These are phyloP conservation scores for Phragmites australis DNA, from an alignment of 176 grass and related monocot species.

Conservation along the genomic window DNA sequence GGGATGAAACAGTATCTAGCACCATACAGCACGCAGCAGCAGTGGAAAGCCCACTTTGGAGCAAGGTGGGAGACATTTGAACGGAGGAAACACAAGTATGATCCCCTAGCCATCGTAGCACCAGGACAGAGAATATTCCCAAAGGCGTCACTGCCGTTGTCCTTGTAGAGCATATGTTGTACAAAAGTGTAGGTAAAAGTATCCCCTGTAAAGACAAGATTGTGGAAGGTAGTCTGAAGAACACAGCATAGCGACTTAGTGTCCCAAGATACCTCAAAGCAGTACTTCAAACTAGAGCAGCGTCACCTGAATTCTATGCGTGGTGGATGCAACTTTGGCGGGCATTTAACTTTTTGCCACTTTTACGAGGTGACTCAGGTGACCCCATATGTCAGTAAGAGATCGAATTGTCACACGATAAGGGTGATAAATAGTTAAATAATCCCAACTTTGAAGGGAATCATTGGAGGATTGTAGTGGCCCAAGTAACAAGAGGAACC, in stretches of 20 bases:
- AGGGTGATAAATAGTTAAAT: no score
- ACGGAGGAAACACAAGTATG: slow-evolving; percentile 74
- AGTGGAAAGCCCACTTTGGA: slow-evolving; percentile 96
- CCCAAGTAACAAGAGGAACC: slow-evolving; percentile 15
- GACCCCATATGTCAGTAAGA: no score
- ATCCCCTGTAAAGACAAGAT: slow-evolving; percentile 47
- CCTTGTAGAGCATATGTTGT: slow-evolving; percentile 51
- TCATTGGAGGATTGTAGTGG: slow-evolving; percentile 18
- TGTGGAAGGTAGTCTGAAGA: slow-evolving; percentile 34
- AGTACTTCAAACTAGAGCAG: slow-evolving; percentile 34
- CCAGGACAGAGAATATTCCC: slow-evolving; percentile 91
- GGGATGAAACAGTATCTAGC: slow-evolving; percentile 92
- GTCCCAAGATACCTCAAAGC: slow-evolving; percentile 34
- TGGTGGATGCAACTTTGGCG: slow-evolving; percentile 32
- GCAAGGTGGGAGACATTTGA: slow-evolving; percentile 88
- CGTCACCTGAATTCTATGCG: slow-evolving; percentile 15
- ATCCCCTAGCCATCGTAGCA: slow-evolving; percentile 85
- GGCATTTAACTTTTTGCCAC: no score
- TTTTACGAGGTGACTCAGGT: no score
- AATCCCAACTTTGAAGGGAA: slow-evolving; percentile 42
- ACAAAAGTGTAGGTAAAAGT: slow-evolving; percentile 55
- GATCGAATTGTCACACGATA: no score
- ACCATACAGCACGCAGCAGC: slow-evolving; percentile 67
- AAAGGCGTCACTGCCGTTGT: slow-evolving; percentile 54
- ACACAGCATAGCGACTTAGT: slow-evolving; percentile 25